phyloP scores from a whole-genome alignment of 352 stramenopile genomes.

The Elongisporangium anandrum region DNA sequence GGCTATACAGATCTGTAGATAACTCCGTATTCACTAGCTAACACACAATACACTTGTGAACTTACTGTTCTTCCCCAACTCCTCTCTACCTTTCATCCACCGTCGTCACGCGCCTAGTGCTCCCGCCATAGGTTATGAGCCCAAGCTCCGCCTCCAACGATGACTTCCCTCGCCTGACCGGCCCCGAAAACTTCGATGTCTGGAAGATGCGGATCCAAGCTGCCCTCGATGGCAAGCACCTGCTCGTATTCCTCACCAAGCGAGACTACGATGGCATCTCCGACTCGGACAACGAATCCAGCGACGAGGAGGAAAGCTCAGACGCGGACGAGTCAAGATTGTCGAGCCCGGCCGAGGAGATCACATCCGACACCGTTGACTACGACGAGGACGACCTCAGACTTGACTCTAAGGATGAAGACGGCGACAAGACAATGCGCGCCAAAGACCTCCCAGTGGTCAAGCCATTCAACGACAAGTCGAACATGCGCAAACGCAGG shows the following conservation, averaged over 20 bases:
- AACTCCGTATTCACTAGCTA: too few relatives aligned
- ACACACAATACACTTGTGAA: too few relatives aligned
- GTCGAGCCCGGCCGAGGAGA: not conserved
- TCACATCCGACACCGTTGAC: slow-evolving; percentile 4
- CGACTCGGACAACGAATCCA: not conserved
- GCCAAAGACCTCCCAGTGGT: too few relatives aligned
- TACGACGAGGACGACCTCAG: slow-evolving; percentile 10
- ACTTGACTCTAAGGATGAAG: not conserved
- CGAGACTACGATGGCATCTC: slow-evolving; percentile 6
- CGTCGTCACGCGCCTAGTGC: too few relatives aligned
- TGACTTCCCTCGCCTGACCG: slow-evolving; percentile 9
- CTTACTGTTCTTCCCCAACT: too few relatives aligned
- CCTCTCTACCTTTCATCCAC: too few relatives aligned
- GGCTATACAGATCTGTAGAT: too few relatives aligned
- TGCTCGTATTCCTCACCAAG: slow-evolving; percentile 12
- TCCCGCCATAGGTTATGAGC: slow-evolving; percentile 14
- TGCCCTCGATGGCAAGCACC: slow-evolving; percentile 8
- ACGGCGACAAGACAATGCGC: not conserved
- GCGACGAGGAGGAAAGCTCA: not conserved
- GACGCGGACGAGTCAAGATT: not conserved
- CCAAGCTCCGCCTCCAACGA: slow-evolving; percentile 11
- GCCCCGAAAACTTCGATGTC: slow-evolving; percentile 9
- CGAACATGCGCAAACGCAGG: not conserved
- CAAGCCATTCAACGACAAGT: too few relatives aligned
- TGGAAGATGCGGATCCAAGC: slow-evolving; percentile 8